Base-by-base conservation (phyloP, 1,139 yeast species). In the Diutina neorugosa region DNA sequence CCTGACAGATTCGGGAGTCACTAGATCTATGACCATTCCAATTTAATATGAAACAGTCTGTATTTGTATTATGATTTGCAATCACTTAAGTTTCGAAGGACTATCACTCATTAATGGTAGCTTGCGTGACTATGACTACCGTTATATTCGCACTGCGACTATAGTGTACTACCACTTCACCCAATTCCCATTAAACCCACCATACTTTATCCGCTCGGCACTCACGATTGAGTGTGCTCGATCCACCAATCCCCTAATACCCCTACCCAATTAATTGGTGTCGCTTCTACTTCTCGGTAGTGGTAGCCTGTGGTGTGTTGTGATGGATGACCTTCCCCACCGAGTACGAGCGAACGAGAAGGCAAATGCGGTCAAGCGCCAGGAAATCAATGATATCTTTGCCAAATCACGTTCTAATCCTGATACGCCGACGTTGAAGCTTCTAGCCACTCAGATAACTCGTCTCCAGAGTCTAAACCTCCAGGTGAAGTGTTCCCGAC, bases 351-450 rank as follows among this genome's bases (percentile, higher is more conserved):
- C 27, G 4, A 46, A 46, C 21, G 50, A 46, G 14, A 18, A n/a
- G 20, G 40, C 21, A n/a, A 46, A 46, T 27, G 23, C 18, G 12
- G 16, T n/a, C 14, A 11, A n/a, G 8, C 41, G 50, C 40, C 21
- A 46, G 12, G 23, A 27, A 12, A 46, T 46, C 12, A 46, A 46
- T 23, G n/a, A n/a, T 7, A 46, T 46, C 50, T 46, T 46, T 46
- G 20, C 40, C 40, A 8, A 11, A 7, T 46, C 23, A 1, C 40
- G 50, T 6, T 8, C 37, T 7, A 12, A 16, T 20, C 40, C 50
- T 14, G 40, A n/a, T 16, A 18, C 50, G 3, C 19, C 37, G 8
- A n/a, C 27, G 14, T 19, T 27, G 20, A 46, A 46, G 40, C 23
- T 46, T 9, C 18, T 46, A 20, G 50, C 50, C n/a, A 46, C 50